Conservation (phyloP, 2,329 filamentous ascomycete genomes). For the Rutstroemia sp. region DNA sequence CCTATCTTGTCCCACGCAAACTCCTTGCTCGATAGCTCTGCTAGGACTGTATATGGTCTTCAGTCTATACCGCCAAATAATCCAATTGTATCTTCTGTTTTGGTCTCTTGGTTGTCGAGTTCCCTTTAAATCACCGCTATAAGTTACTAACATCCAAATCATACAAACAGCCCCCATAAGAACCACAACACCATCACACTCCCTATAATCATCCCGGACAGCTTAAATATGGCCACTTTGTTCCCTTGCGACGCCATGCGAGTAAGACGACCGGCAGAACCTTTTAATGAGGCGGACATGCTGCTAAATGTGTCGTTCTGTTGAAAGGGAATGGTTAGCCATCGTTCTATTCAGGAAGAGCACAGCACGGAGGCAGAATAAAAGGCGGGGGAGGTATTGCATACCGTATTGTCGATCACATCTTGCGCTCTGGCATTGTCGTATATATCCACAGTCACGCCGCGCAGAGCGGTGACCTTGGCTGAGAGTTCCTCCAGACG, state of each 20-base stretch:
- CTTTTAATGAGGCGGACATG: constrained; percentile 75
- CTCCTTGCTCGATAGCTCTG: neutral
- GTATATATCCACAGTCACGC: constrained; percentile 96
- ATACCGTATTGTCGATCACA: constrained; percentile 79
- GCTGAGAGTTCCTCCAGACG: constrained; percentile 83
- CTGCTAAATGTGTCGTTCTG: constrained; percentile 86
- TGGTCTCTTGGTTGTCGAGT: neutral
- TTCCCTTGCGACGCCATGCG: constrained; percentile 90
- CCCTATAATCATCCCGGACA: constrained; percentile 74
- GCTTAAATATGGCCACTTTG: constrained; percentile 82
- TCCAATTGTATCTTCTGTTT: neutral
- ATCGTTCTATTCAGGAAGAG: neutral
- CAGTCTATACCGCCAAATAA: neutral
- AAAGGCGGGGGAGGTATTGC: constrained; percentile 25
- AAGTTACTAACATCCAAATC: neutral
- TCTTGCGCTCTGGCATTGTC: constrained; percentile 86
- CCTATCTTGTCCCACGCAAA: neutral
- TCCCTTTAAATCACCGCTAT: neutral
- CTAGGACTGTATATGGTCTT: neutral
- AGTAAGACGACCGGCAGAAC: constrained; percentile 72
- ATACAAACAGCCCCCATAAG: constrained; percentile 29
- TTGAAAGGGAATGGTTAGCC: neutral
- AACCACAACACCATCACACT: constrained; percentile 68
- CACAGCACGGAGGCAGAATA: neutral
- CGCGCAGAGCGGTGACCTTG: constrained; percentile 87